phyloP scores from a whole-genome alignment of 768 basidiomycete genomes.

The Lactifluus subvellereus region DNA sequence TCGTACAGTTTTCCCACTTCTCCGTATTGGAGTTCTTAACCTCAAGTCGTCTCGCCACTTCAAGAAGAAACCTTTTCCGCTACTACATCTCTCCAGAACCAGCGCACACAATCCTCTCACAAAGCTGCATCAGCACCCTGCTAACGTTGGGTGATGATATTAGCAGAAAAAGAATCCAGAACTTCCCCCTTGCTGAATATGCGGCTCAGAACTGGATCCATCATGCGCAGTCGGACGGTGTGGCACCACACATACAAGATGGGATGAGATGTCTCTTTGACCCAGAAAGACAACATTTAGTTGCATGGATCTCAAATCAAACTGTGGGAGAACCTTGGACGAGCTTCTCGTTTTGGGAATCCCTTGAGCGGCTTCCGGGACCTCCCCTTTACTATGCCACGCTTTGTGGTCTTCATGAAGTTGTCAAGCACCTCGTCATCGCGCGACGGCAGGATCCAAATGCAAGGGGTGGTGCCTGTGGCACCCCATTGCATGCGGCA shows the following conservation, averaged over 20 bases:
- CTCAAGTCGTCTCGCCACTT: neutral
- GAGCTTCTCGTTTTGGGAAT: too few species aligned
- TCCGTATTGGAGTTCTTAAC: conserved; percentile 8
- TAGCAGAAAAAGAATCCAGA: too few species aligned
- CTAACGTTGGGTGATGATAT: neutral
- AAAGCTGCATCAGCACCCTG: neutral
- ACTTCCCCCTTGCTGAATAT: neutral
- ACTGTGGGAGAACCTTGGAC: neutral
- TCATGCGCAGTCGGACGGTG: neutral
- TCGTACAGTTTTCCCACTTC: conserved; percentile 6
- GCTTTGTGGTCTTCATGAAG: neutral
- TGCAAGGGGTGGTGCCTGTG: neutral
- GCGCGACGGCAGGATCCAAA: neutral
- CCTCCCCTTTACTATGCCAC: neutral
- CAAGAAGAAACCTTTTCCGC: neutral
- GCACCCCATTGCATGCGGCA: neutral
- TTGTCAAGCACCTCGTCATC: neutral
- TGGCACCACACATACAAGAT: neutral
- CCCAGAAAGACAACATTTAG: neutral
- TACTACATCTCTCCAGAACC: neutral
- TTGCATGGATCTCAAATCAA: neutral
- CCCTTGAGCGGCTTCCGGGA: neutral
- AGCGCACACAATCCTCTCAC: conserved; percentile 1
- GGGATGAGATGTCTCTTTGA: conserved; percentile 3
- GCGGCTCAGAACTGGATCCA: neutral